These are phyloP conservation scores for Thielaviopsis populi DNA, from an alignment of 2,329 filamentous ascomycete genomes.

Conservation along the genomic window DNA sequence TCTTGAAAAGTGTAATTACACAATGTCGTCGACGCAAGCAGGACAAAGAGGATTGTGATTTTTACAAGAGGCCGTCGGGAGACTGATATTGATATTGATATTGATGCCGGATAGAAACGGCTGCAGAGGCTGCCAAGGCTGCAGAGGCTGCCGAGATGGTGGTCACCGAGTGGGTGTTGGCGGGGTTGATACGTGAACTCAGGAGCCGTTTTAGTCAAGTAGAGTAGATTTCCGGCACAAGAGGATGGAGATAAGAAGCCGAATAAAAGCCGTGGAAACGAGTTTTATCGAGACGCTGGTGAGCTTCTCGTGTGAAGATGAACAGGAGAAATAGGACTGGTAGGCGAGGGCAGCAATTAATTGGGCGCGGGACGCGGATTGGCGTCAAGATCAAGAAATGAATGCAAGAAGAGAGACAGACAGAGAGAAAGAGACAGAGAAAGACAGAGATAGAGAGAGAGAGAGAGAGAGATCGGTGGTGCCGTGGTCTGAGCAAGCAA, in stretches of 20 bases:
- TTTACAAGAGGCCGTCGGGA: neutral
- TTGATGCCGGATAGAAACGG: too few species aligned
- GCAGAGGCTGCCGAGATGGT: neutral
- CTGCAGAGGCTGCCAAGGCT: neutral
- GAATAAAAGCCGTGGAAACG: neutral
- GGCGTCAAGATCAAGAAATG: neutral
- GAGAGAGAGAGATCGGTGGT: conserved; percentile 11
- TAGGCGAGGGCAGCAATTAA: too few species aligned
- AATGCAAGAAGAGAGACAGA: neutral
- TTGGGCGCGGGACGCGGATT: too few species aligned
- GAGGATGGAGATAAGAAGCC: neutral
- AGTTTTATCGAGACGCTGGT: too few species aligned
- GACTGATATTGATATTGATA: neutral
- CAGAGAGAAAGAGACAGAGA: neutral
- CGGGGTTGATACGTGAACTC: neutral
- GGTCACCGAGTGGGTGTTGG: neutral
- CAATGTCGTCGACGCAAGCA: neutral
- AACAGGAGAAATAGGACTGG: too few species aligned
- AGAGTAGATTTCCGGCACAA: neutral
- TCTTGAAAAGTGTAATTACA: neutral
- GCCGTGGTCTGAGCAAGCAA: conserved; percentile 8
- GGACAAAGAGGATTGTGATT: neutral
- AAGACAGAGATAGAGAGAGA: neutral
- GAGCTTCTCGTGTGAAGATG: too few species aligned
- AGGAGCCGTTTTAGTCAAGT: neutral